Evolutionary conservation across 2,329 filamentous ascomycete genomes (phyloP), one percentile per base, ranked within the genome.

Genomic region (Nemania sp.): DNA sequence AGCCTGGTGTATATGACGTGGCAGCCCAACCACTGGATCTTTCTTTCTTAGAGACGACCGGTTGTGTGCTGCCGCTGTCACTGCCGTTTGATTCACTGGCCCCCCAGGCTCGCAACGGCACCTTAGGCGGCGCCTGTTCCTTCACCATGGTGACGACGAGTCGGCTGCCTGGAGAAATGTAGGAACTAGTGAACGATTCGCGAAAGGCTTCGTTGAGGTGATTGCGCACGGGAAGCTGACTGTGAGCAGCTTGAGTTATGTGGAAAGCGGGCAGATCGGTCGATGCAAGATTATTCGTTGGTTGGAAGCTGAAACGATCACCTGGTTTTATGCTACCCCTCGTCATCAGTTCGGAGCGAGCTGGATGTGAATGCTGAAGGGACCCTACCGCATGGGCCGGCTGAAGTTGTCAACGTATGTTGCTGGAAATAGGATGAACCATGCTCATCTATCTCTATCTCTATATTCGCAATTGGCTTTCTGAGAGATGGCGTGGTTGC

Each of bases 61-160:
- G 43, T 15, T 57, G 60, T 35, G 54, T 40, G 25, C 10, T n/a
- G 34, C 35, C 29, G 25, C 10, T n/a, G 34, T 35, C 29, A 47
- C 54, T 57, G 18, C 49, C 62, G n/a, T 62, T 60, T 15, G 65
- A 56, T 20, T 71, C 67, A 59, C 71, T 75, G 25, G 69, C 69
- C n/a, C 70, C 70, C 48, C 71, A 71, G 17, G 81, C 75, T 69
- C 69, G 79, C 69, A 69, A 71, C 37, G 74, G 79, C 71, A 68
- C 76, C 78, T 76, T 81, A 63, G 75, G 79, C 61, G 71, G 81
- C 69, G 68, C 80, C 66, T 71, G 79, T 75, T 77, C 82, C 69
- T 76, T 80, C 67, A 77, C 81, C 81, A 82, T 83, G 58, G 51
- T 51, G 62, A 54, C 45, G 43, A 57, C 25, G n/a, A 63, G 51